These are phyloP conservation scores for Obelidium mucronatum DNA, from an alignment of 192 early-diverging fungal species.

Conservation along the genomic window DNA sequence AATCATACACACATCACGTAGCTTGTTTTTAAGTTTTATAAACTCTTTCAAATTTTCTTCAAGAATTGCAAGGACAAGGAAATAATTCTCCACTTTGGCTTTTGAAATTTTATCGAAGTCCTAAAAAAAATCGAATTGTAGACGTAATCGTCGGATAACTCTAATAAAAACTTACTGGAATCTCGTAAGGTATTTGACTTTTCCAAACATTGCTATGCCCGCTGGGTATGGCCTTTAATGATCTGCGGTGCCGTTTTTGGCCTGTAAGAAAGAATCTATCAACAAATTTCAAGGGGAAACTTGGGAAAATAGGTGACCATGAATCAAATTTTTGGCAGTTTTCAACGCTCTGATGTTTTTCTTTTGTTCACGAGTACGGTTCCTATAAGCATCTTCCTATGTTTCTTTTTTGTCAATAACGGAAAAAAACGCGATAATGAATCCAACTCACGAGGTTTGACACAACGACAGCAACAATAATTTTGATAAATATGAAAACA, in stretches of 20 bases:
- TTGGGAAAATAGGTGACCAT: too few relatives aligned
- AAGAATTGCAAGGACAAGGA: slow-evolving; percentile 47
- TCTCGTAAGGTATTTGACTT: slow-evolving; percentile 53
- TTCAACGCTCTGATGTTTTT: slow-evolving; percentile 41
- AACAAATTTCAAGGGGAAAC: too few relatives aligned
- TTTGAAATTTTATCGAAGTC: slow-evolving; percentile 55
- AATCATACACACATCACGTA: slow-evolving; percentile 39
- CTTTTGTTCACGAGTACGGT: slow-evolving; percentile 35
- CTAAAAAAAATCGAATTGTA: neutral
- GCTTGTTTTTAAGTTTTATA: slow-evolving; percentile 37
- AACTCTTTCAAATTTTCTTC: slow-evolving; percentile 55
- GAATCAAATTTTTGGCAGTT: slow-evolving; percentile 16
- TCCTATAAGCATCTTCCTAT: slow-evolving; percentile 39
- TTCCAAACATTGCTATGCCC: slow-evolving; percentile 39
- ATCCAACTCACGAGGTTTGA: slow-evolving; percentile 45
- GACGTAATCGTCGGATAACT: neutral
- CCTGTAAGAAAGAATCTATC: too few relatives aligned
- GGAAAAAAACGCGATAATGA: neutral
- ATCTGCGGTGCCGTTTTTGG: slow-evolving; percentile 34
- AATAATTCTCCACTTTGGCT: slow-evolving; percentile 55
- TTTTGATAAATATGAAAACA: slow-evolving; percentile 51
- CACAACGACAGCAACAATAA: slow-evolving; percentile 56
- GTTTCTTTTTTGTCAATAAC: too few relatives aligned
- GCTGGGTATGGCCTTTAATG: slow-evolving; percentile 31
- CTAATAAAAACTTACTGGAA: slow-evolving; percentile 38